Conservation (phyloP, 2,329 filamentous ascomycete species). For the Hypomyces perniciosus region DNA sequence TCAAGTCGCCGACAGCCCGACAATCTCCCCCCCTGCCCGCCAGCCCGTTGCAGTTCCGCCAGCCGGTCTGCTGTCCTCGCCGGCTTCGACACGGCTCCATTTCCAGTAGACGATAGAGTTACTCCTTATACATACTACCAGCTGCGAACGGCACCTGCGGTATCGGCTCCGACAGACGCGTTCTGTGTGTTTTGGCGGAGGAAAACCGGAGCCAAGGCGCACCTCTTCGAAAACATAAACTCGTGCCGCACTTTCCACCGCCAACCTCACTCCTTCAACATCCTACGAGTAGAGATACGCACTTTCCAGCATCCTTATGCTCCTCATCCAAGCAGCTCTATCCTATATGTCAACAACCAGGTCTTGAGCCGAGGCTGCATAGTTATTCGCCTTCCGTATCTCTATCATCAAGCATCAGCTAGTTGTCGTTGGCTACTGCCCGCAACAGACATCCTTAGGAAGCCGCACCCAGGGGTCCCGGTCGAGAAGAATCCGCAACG, state of each 20-base stretch:
- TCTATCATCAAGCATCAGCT: not conserved
- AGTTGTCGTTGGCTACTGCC: not conserved
- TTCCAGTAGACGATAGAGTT: too few species aligned
- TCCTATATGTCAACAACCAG: not conserved
- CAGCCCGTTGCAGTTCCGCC: too few species aligned
- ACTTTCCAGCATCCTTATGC: conserved; percentile 2
- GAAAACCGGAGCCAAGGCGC: not conserved
- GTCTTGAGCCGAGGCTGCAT: not conserved
- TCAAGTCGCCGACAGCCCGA: too few species aligned
- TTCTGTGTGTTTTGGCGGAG: too few species aligned
- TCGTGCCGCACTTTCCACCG: not conserved
- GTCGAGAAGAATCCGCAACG: not conserved
- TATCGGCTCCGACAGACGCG: too few species aligned
- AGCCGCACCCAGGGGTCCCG: not conserved
- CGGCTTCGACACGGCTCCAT: too few species aligned
- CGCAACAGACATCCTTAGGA: not conserved
- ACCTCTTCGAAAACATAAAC: not conserved
- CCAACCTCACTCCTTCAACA: not conserved
- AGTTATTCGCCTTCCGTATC: not conserved
- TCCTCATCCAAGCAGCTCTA: not conserved
- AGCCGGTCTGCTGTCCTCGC: too few species aligned
- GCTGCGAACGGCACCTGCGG: too few species aligned
- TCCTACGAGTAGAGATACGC: not conserved
- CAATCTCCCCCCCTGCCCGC: too few species aligned
- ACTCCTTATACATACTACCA: too few species aligned